phyloP scores from a whole-genome alignment of 2,329 filamentous ascomycete species.

The Alternaria ventricosa region DNA sequence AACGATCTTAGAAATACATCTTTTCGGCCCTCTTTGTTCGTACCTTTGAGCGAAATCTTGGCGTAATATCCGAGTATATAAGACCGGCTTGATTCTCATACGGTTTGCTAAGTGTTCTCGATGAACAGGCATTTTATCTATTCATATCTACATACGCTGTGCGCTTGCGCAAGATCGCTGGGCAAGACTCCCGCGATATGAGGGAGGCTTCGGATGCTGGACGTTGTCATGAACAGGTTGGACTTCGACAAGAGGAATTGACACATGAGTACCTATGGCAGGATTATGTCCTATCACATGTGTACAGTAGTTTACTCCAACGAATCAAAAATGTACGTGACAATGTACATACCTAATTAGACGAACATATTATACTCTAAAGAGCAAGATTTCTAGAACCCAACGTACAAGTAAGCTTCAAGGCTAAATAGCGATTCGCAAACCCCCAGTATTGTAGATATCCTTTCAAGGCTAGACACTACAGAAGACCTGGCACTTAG shows the following conservation, averaged over 20 bases:
- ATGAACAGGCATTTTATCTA: neutral
- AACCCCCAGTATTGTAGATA: neutral
- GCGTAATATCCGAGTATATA: neutral
- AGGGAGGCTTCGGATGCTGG: neutral
- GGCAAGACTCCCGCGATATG: neutral
- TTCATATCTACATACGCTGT: neutral
- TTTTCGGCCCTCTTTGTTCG: neutral
- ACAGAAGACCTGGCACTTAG: neutral
- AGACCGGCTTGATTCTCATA: neutral
- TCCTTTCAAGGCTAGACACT: neutral
- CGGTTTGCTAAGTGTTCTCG: neutral
- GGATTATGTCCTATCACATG: neutral
- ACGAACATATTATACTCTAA: neutral
- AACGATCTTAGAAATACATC: neutral
- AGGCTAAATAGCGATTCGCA: neutral
- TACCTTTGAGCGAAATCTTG: neutral
- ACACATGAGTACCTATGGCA: neutral
- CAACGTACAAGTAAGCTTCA: neutral
- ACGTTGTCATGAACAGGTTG: rapidly evolving
- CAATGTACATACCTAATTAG: neutral
- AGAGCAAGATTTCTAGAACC: neutral
- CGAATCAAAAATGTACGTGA: neutral
- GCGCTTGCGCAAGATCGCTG: neutral
- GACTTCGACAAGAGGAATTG: neutral
- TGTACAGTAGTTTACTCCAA: neutral